Percentiles rank a stretch among this genome's conserved stretches.
Evolutionary conservation across 1,284 basidiomycete genomes (phyloP).

Genomic region (Ustilago curta): DNA sequence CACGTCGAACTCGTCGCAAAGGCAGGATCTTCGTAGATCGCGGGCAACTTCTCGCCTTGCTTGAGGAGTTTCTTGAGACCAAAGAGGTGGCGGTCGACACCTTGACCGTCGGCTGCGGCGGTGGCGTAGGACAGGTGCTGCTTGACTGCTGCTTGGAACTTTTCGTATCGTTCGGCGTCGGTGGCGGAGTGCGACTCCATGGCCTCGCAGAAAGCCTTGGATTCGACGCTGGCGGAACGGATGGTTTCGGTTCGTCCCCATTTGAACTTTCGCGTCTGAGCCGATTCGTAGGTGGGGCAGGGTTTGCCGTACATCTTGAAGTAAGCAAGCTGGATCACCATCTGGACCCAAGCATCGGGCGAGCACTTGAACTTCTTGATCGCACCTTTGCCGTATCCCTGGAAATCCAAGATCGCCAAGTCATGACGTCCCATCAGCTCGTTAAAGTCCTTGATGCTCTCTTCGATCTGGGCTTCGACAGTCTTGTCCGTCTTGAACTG

Average conservation of each 20-base stretch:
- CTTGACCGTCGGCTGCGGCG: constrained; percentile 93
- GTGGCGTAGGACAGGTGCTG: constrained; percentile 88
- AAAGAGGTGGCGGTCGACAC: constrained; percentile 95
- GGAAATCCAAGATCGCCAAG: constrained; percentile 85
- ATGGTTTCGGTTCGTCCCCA: constrained; percentile 95
- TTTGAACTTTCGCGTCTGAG: constrained; percentile 93
- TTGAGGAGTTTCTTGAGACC: constrained; percentile 85
- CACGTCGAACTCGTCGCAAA: constrained; percentile 83
- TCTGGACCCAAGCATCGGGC: constrained; percentile 93
- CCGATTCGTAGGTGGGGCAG: constrained; percentile 90
- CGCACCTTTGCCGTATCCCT: constrained; percentile 87
- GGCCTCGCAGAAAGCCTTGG: constrained; percentile 84
- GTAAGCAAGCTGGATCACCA: constrained; percentile 95
- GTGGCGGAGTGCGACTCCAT: constrained; percentile 77
- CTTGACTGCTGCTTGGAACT: constrained; percentile 82
- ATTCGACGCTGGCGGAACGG: constrained; percentile 84
- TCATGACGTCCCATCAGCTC: constrained; percentile 83
- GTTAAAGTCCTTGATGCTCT: constrained; percentile 79
- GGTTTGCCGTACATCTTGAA: constrained; percentile 82
- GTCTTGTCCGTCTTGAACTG: constrained; percentile 78
- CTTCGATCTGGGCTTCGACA: constrained; percentile 73
- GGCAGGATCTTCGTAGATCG: constrained; percentile 82
- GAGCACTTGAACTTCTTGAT: constrained; percentile 91
- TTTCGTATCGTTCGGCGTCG: constrained; percentile 76
- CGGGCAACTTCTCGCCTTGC: constrained; percentile 81